Conservation (phyloP, 1,139 yeast species). For the Pichia inconspicua region DNA sequence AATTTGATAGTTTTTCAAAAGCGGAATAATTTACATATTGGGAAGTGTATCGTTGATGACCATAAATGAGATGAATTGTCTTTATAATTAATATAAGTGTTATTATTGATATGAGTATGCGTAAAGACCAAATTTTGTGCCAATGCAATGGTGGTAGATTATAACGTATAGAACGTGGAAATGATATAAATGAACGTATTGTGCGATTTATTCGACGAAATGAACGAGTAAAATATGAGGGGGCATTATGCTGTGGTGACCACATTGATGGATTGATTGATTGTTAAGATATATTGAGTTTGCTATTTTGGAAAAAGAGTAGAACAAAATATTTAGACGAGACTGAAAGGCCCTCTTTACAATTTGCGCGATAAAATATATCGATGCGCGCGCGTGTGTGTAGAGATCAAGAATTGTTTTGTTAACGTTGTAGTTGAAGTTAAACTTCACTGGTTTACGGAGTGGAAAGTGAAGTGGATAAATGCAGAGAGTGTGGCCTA, state of each 20-base stretch:
- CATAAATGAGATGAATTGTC: neutral
- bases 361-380: too few species aligned
- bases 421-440: too few species aligned
- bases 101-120: neutral
- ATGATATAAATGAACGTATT: neutral
- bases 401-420: too few species aligned
- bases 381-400: too few species aligned
- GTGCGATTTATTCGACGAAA: neutral
- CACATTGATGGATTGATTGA: neutral
- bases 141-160: neutral
- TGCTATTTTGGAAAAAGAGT: neutral
- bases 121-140: neutral
- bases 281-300: too few species aligned
- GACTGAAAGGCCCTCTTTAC: too few species aligned
- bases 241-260: neutral
- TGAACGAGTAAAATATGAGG: neutral
- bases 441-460: too few species aligned
- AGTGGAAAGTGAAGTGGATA: too few species aligned
- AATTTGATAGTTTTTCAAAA: neutral
- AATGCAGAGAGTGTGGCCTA: neutral
- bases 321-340: too few species aligned
- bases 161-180: neutral
- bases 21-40: conserved; percentile 2
- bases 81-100: neutral
- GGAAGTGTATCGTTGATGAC: neutral